phyloP scores from a whole-genome alignment of 495 filamentous ascomycete species.

The Aspergillus diversus region DNA sequence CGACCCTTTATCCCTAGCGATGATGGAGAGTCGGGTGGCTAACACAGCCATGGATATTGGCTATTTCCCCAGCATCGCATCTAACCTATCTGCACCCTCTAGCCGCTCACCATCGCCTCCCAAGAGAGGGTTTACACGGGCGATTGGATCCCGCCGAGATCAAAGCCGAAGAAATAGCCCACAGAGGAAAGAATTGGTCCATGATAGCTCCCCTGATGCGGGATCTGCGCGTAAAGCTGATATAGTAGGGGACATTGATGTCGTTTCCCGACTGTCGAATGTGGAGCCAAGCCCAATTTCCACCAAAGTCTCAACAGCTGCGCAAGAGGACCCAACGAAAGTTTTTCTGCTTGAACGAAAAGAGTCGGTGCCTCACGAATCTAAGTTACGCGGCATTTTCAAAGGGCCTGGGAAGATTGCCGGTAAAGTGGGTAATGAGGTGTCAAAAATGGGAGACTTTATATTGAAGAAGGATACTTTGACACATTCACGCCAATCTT shows the following conservation, averaged over 20 bases:
- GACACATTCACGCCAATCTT: conserved; percentile 41
- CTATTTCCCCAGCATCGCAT: conserved; percentile 61
- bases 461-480: conserved; percentile 54
- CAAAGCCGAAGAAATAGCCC: conserved; percentile 47
- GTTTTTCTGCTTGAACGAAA: conserved; percentile 31
- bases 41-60: conserved; percentile 48
- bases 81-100: conserved; percentile 55
- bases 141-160: conserved; percentile 48
- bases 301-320: conserved; percentile 32
- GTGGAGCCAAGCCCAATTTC: conserved; percentile 41
- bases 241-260: conserved; percentile 19
- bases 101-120: conserved; percentile 57
- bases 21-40: conserved; percentile 49
- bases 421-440: conserved; percentile 58
- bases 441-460: conserved; percentile 59
- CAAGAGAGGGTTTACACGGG: conserved; percentile 49
- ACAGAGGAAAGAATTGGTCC: conserved; percentile 30
- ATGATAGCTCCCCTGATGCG: conserved; percentile 29
- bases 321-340: conserved; percentile 32
- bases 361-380: conserved; percentile 35
- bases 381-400: conserved; percentile 54
- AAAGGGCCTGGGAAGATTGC: conserved; percentile 58
- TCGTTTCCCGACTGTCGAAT: conserved; percentile 16
- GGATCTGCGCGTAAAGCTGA: conserved; percentile 27
- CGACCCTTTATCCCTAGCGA: conserved; percentile 47